A percentile compares a stretch with the other conserved stretches of the same genome.
Conservation (phyloP, 441 rosid genomes). For the Erodium moschatum region DNA sequence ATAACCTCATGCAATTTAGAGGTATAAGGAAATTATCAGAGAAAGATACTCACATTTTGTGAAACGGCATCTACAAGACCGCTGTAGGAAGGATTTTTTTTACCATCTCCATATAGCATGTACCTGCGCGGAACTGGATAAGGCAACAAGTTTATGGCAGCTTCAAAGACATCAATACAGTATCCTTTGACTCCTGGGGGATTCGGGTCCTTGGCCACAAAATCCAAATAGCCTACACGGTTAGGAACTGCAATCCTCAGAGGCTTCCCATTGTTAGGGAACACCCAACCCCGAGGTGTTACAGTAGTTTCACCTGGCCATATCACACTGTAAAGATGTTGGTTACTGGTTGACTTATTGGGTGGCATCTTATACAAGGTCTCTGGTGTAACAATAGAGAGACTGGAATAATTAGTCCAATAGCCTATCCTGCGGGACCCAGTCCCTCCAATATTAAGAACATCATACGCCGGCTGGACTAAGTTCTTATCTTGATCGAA, state of each 20-base stretch:
- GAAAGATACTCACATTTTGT: constrained; percentile 45
- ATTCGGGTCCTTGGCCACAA: constrained; percentile 42
- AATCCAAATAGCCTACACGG: constrained; percentile 53
- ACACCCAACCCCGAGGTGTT: constrained; percentile 83
- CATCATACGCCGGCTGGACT: constrained; percentile 57
- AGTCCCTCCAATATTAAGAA: constrained; percentile 60
- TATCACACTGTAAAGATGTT: constrained; percentile 42
- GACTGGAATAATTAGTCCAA: constrained; percentile 73
- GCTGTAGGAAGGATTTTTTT: constrained; percentile 49
- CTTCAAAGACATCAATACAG: constrained; percentile 84
- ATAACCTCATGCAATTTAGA: too few relatives aligned
- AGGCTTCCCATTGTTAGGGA: constrained; percentile 74
- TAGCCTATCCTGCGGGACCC: constrained; percentile 61
- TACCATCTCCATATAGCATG: constrained; percentile 54
- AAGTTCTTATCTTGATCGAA: constrained; percentile 52
- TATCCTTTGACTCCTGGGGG: constrained; percentile 74
- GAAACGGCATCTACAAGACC: constrained; percentile 49
- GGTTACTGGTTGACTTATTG: constrained; percentile 36
- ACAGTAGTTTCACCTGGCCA: constrained; percentile 67
- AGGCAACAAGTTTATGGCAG: constrained; percentile 67
- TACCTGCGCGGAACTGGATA: constrained; percentile 70
- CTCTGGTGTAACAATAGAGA: constrained; percentile 58
- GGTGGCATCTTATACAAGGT: constrained; percentile 41
- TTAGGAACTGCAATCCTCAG: constrained; percentile 69
- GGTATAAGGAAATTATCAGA: too few relatives aligned